A percentile compares a stretch with the other conserved stretches of the same genome.
Evolutionary conservation across 306 rosid genomes (phyloP).

Genomic region (Trifolium dubium): DNA sequence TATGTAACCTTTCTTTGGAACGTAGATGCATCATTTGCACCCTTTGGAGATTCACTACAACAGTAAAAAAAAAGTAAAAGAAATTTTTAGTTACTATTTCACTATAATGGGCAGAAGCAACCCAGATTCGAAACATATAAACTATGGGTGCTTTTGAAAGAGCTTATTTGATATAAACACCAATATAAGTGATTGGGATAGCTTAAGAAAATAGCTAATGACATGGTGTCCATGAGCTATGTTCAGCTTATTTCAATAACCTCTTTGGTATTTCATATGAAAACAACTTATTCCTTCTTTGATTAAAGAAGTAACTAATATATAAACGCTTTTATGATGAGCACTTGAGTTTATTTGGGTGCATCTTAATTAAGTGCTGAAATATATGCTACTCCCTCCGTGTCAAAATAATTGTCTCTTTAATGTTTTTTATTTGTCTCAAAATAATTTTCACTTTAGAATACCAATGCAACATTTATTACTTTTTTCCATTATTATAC

Average conservation of each 20-base stretch:
- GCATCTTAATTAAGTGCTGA: neutral
- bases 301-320: neutral
- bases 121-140: slow-evolving; percentile 1
- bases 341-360: neutral
- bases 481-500: no score
- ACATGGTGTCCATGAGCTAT: neutral
- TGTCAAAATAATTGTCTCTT: no score
- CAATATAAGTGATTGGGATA: neutral
- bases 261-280: neutral
- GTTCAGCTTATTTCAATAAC: neutral
- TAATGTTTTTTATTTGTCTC: no score
- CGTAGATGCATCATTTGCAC: slow-evolving; percentile 94
- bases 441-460: no score
- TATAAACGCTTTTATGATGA: neutral
- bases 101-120: slow-evolving; percentile 9
- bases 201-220: neutral
- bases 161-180: neutral
- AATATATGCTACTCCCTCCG: no score
- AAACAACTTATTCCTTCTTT: neutral
- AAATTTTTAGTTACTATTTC: slow-evolving; percentile 6
- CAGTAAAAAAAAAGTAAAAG: slow-evolving; percentile 8
- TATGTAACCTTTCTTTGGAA: slow-evolving; percentile 86
- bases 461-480: no score
- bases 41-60: slow-evolving; percentile 94
- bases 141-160: neutral